These are phyloP conservation scores for Aspergillus incahuasiensis DNA, from an alignment of 495 filamentous ascomycete species.

Conservation along the genomic window DNA sequence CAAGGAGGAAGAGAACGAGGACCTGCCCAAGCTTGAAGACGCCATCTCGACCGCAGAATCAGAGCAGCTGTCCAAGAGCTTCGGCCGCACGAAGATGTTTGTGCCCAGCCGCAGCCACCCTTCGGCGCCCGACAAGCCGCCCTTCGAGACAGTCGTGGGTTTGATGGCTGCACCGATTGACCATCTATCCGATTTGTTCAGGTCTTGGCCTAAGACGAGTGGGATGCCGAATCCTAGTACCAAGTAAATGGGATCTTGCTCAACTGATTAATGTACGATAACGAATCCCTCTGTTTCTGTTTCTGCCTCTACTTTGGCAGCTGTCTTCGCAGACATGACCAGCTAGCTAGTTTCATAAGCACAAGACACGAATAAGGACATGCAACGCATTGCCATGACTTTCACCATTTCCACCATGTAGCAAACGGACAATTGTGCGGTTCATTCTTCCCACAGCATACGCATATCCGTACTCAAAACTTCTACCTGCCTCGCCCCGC, in stretches of 20 bases:
- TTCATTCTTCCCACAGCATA: too few species aligned
- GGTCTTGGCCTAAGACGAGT: constrained; percentile 24
- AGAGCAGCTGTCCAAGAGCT: constrained; percentile 44
- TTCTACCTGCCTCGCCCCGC: too few species aligned
- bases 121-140: constrained; percentile 32
- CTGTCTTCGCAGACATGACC: too few species aligned
- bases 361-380: too few species aligned
- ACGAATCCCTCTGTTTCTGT: too few species aligned
- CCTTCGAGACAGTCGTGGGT: constrained; percentile 28
- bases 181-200: constrained; percentile 30
- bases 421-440: too few species aligned
- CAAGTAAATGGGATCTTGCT: neutral
- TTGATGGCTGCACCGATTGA: constrained; percentile 33
- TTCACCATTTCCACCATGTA: too few species aligned
- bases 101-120: constrained; percentile 56
- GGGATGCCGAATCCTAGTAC: constrained; percentile 3
- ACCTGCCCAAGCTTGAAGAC: constrained; percentile 53
- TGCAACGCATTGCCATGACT: too few species aligned
- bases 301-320: too few species aligned
- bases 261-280: too few species aligned
- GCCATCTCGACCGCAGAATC: constrained; percentile 33
- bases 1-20: constrained; percentile 53
- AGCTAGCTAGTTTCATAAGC: too few species aligned
- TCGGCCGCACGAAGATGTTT: constrained; percentile 58
- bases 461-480: too few species aligned